Evolutionary conservation across 2,329 filamentous ascomycete species (phyloP), one percentile per base, ranked within the genome.

Genomic region (Phyllosticta citriasiana): DNA sequence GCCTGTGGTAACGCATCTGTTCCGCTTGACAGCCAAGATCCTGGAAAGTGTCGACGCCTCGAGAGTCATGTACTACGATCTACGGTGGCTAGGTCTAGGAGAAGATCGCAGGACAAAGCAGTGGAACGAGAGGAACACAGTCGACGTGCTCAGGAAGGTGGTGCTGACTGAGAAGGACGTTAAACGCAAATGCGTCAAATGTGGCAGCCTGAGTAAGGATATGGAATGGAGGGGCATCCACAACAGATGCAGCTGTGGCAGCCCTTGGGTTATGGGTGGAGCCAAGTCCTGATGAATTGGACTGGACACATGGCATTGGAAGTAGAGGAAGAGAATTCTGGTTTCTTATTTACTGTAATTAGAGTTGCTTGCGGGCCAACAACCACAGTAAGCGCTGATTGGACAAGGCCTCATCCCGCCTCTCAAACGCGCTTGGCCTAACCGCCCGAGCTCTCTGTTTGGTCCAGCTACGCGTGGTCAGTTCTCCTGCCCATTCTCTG

Each of bases 1-100:
- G 19, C 73, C 78, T 2, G 79, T 78, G 0, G 76, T 84, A 0
- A 70, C 73, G 24, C 77, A 70, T 10, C 57, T 63, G 3, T n/a
- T 47, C 40, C 40, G 16, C 40, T 63, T 74, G 0, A 72, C 67
- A 62, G 66, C 69, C 6, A 57, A 59, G 35, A 30, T 55, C 22
- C 55, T 82, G 14, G 68, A 82, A 2, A 73, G 72, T 22, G 77
- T 92, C 59, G 84, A 94, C 65, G 80, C 84, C 27, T 82, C 86
- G 9, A 81, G 81, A 63, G 78, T 96, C 56, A 89, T 88, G 74
- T 88, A 91, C 73, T 83, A 84, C 56, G 84, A 94, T 69, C 89
- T 86, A 60, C 79, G 79, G 56, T 82, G 89, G 70, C 78, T 94
- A 10, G 87, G 88, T 4, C 77, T 90, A 14, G 80, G 82, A 9